Evolutionary conservation across 805 yeast genomes (phyloP).

Genomic region (Kodamaea nitidulidarum): DNA sequence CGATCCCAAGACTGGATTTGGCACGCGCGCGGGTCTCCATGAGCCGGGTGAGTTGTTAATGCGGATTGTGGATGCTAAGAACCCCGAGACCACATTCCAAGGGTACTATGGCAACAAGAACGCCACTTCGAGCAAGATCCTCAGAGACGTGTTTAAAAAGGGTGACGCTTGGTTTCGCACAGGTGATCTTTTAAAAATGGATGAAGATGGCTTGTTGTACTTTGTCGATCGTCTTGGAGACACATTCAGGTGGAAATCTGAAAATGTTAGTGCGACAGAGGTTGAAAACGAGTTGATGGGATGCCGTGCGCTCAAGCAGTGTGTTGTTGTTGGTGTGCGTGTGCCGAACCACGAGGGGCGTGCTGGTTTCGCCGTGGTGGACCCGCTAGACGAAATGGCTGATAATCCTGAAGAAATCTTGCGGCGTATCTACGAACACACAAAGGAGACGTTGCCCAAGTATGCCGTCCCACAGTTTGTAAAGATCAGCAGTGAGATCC

Average conservation of each 20-base stretch:
- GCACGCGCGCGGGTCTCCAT: slow-evolving; percentile 48
- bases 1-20: slow-evolving; percentile 59
- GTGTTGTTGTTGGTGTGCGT: slow-evolving; percentile 82
- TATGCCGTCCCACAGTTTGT: slow-evolving; percentile 85
- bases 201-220: slow-evolving; percentile 64
- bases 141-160: slow-evolving; percentile 66
- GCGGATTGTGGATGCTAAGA: slow-evolving; percentile 60
- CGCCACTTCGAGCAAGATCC: slow-evolving; percentile 75
- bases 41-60: slow-evolving; percentile 89
- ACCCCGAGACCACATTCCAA: slow-evolving; percentile 75
- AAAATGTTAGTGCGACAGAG: slow-evolving; percentile 89
- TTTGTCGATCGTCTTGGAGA: slow-evolving; percentile 93
- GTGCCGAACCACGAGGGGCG: slow-evolving; percentile 90
- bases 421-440: slow-evolving; percentile 29
- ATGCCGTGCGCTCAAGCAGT: slow-evolving; percentile 48
- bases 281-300: slow-evolving; percentile 74
- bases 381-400: slow-evolving; percentile 39
- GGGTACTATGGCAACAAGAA: slow-evolving; percentile 80
- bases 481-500: slow-evolving; percentile 58
- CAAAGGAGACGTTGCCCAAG: slow-evolving; percentile 54
- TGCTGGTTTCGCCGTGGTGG: slow-evolving; percentile 84
- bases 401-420: slow-evolving; percentile 33
- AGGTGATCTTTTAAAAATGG: slow-evolving; percentile 76
- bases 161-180: slow-evolving; percentile 92
- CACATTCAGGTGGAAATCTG: slow-evolving; percentile 95